Base-by-base conservation (phyloP, 257 asterid species). In the Forsythia suspensa region DNA sequence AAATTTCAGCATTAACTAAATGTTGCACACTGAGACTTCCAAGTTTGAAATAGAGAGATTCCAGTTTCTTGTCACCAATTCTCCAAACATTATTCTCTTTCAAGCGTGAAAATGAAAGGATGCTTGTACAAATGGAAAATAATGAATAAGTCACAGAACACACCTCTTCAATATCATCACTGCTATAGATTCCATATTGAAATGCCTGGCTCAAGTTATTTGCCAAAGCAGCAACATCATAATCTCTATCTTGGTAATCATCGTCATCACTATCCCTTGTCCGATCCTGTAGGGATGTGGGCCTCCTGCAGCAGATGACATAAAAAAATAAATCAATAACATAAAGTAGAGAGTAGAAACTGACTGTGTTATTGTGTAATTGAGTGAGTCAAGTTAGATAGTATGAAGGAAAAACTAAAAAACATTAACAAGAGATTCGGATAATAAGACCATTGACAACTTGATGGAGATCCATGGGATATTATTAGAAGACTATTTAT, bases 151-250 rank as follows among this genome's bases (percentile, higher is more conserved):
- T 66, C 52, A 67, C 36, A 75, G 70, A 48, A 79, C 63, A 72
- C 77, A 93, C 99, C 98, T 93, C 96, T 71, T 88, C 94, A 41
- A 46, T 88, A 63, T 85, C 91, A 73, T 93, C 96, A 69, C 88
- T 89, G 87, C 82, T 95, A 86, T 93, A 91, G 74, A 90, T 91
- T 74, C 97, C 99, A 90, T 91, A 91, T 70, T 87, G 94, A 79
- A 93, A 91, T 69, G 99, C 98, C 88, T 90, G 96, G 83, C 97
- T 95, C 88, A 93, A 90, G 82, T 93, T 95, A 85, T 90, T 91
- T 76, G 97, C 99, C 87, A 95, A 83, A 77, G 97, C 99, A 73
- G 99, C 97, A 81, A 95, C 99, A 84, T 95, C 99, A 84, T 89
- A 93, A 83, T 95, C 98, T 77, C 97, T 88, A 79, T 95, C 99